Evolutionary conservation across 2,329 filamentous ascomycete genomes (phyloP), one percentile per base, ranked within the genome.

Genomic region (Verticillium tricorpus): DNA sequence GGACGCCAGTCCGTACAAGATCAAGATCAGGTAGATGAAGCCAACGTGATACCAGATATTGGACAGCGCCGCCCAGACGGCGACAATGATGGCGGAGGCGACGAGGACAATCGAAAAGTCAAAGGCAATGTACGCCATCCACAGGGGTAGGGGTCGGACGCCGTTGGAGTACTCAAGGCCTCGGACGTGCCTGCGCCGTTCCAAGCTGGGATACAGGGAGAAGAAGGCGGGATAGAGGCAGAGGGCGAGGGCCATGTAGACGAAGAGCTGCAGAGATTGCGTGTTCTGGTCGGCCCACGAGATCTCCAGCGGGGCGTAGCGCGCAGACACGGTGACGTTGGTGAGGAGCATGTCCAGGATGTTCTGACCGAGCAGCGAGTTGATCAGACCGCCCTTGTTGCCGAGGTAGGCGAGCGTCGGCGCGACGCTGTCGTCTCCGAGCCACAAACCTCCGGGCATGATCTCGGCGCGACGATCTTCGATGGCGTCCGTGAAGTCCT

Each of bases 131-230:
- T 97, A 96, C 1, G 93, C 91, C 5, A 91, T 75, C 93, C 94
- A 97, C 1, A 97, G 79, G 0, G 93, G 92, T 9, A 91, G 79
- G 0, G 91, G 89, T 14, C 91, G 83, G 32, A 97, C 92, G 56
- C 93, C 93, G 70, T 97, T 97, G 60, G 91, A 96, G 75, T 96
- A 97, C 73, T 97, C 89, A 34, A 97, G 79, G 17, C 90, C 90
- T 59, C 93, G 86, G 28, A 97, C 91, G 66, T 92, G 90, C 58
- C 87, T 81, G 12, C 92, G 79, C 31, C 92, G 84, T 74, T 97
- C 93, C 32, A 90, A 80, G n/a, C 92, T 96, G 0, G 92, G 91
- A 70, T 97, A 97, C 5, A 97, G 79, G 0, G 91, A 86, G 69
- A 97, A 96, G 79, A 97, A 93, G 15, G 89, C 92, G 1, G 93